A percentile compares a stretch with the other conserved stretches of the same genome.
Evolutionary conservation across 345 rosid genomes (phyloP).

Genomic region (Iberis pinnata): DNA sequence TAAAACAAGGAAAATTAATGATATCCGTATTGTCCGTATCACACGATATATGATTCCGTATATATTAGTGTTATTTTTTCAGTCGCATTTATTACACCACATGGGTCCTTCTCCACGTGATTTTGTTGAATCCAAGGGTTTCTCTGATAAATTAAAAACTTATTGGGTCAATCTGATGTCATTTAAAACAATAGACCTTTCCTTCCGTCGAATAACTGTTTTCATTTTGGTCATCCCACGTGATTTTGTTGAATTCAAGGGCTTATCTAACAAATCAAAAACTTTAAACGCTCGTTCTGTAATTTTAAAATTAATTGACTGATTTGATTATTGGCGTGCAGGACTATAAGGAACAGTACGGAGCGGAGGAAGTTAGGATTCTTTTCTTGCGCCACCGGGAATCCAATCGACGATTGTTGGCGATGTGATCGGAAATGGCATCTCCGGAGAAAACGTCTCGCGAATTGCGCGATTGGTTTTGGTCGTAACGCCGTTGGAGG

Average conservation of each 20-base stretch:
- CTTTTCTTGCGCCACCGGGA: slow-evolving; percentile 59
- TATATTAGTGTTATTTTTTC: background rate
- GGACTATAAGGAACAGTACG: slow-evolving; percentile 64
- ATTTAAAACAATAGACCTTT: background rate
- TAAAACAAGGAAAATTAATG: background rate
- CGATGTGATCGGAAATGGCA: slow-evolving; percentile 60
- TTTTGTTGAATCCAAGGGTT: background rate
- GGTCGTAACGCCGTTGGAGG: slow-evolving; percentile 79
- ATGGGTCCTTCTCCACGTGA: slow-evolving; percentile 25
- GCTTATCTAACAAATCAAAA: background rate
- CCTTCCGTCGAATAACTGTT: background rate
- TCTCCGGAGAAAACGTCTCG: slow-evolving; percentile 45
- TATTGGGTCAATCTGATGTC: background rate
- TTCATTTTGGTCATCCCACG: background rate
- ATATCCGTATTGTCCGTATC: slow-evolving; percentile 30
- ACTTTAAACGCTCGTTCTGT: background rate
- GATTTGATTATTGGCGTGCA: slow-evolving; percentile 22
- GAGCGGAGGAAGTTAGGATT: slow-evolving; percentile 59
- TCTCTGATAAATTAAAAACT: background rate
- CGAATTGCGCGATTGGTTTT: slow-evolving; percentile 64
- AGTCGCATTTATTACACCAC: slow-evolving; percentile 20
- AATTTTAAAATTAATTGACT: background rate
- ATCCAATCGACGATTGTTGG: slow-evolving; percentile 86
- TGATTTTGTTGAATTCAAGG: background rate
- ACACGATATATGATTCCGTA: slow-evolving; percentile 23